Percentiles rank a stretch among this genome's conserved stretches.
Conservation (phyloP, 1,139 yeast species). For the Magnusiomyces tetraspermus region DNA sequence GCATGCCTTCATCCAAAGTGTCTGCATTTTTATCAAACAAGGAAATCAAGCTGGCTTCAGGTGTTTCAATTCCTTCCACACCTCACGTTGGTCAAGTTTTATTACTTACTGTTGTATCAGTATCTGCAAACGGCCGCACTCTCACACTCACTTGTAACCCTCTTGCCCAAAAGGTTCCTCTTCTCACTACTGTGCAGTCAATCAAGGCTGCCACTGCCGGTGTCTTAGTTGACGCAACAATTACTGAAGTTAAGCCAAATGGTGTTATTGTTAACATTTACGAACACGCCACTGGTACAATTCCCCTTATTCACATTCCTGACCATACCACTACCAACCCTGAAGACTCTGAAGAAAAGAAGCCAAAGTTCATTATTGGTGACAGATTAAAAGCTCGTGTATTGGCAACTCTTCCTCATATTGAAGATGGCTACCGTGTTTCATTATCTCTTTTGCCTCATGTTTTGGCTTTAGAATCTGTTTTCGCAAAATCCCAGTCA, state of each 20-base stretch:
- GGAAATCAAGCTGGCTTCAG: slow-evolving; percentile 36
- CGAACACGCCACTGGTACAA: slow-evolving; percentile 67
- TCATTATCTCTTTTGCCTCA: slow-evolving; percentile 58
- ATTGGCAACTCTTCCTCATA: slow-evolving; percentile 42
- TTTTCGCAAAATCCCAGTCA: slow-evolving; percentile 21
- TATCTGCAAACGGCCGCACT: slow-evolving; percentile 45
- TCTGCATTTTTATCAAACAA: slow-evolving; percentile 73
- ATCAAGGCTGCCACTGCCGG: slow-evolving; percentile 83
- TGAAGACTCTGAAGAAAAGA: slow-evolving; percentile 28
- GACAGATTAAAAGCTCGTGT: slow-evolving; percentile 61
- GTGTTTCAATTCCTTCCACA: slow-evolving; percentile 34
- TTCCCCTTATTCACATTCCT: slow-evolving; percentile 58
- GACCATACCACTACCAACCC: slow-evolving; percentile 31
- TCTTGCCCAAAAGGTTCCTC: slow-evolving; percentile 36
- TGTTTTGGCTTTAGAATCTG: slow-evolving; percentile 31
- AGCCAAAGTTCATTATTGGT: slow-evolving; percentile 60
- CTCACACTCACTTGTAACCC: slow-evolving; percentile 45
- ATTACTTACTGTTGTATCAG: slow-evolving; percentile 28
- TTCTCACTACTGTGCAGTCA: slow-evolving; percentile 51
- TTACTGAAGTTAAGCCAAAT: slow-evolving; percentile 47
- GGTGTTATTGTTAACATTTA: slow-evolving; percentile 58
- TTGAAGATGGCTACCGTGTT: slow-evolving; percentile 46
- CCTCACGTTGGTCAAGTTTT: slow-evolving; percentile 33
- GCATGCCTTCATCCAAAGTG: slow-evolving; percentile 36
- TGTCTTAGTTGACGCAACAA: slow-evolving; percentile 61